These are phyloP conservation scores for Botrytis elliptica DNA, from an alignment of 2,329 filamentous ascomycete species.

Conservation along the genomic window DNA sequence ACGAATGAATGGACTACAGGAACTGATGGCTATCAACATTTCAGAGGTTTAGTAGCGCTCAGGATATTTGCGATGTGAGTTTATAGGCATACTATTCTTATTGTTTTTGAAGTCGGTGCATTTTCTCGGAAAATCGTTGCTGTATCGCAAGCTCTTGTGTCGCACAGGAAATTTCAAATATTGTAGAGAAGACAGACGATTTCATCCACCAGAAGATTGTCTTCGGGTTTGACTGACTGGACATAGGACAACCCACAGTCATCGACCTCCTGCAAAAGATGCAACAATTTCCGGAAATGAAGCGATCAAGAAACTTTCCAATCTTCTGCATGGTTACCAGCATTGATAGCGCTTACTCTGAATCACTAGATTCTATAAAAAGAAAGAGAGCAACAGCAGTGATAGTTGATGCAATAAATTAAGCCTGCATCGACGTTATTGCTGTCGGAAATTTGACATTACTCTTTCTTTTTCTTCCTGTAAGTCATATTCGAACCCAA, in stretches of 20 bases:
- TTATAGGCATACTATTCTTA: not conserved
- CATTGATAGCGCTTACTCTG: not conserved
- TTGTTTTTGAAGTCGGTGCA: not conserved
- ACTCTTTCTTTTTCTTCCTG: not conserved
- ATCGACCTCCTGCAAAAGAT: not conserved
- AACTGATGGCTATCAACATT: not conserved
- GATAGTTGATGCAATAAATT: not conserved
- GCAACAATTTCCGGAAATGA: not conserved
- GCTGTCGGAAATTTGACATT: not conserved
- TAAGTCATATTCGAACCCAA: not conserved
- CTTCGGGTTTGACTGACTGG: not conserved
- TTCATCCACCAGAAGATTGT: not conserved
- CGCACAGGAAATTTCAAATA: not conserved
- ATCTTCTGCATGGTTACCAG: not conserved
- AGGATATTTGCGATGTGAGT: not conserved
- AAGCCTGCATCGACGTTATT: not conserved
- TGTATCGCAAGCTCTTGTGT: not conserved
- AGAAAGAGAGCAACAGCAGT: not conserved
- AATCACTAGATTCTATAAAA: not conserved
- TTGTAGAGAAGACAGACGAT: not conserved
- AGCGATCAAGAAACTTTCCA: not conserved
- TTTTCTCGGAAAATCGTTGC: not conserved
- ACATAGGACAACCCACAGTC: not conserved
- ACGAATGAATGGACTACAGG: not conserved
- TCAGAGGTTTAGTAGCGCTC: not conserved